Evolutionary conservation across 164 flowering plant genomes (phyloP), one percentile per base, ranked within the genome.

Genomic region (Tetracentron sinense): DNA sequence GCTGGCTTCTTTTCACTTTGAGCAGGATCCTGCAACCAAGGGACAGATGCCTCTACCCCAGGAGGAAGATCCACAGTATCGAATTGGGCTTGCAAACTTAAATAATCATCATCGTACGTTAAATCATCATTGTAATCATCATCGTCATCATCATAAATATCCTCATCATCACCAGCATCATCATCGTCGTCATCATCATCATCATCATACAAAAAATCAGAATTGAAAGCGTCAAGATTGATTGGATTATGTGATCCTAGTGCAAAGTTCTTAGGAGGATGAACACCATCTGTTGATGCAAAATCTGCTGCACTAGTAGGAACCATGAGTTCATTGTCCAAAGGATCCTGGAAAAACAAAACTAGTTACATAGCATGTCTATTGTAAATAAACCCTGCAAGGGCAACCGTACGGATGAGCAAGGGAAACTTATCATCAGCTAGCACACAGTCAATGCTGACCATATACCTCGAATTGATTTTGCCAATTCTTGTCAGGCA

Each of bases 21-120:
- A 50, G 50, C 55, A 54, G 63, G 48, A 62, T 20, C 46, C 15
- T 31, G 29, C 52, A 62, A 59, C 63, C 67, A 71, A 12, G 74
- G 70, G 14, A 71, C 23, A 3, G 63, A 14, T 26, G 63, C 70
- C 55, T 74, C 69, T 16, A 54, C 66, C 29, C 63, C 69, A 31
- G 72, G 61, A 58, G 75, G 72, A 48, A 61, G 61, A 68, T 57
- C 70, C 29, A 47, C 49, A 19, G 62, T 68, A 69, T 65, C 68
- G n/a, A 63, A 70, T 49, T 69, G 67, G 14, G 65, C 69, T 23
- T 73, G 69, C 54, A 69, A 69, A 62, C 28, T 63, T 59, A 70
- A 15, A 38, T 38, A 38, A 38, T 38, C 44, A 38, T 38, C 44
- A 1, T 38, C 44, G 14, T 10, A 38, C 8, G 14, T 38, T 1